phyloP scores from a whole-genome alignment of 2,329 filamentous ascomycete genomes.

The Claviceps purpurea region DNA sequence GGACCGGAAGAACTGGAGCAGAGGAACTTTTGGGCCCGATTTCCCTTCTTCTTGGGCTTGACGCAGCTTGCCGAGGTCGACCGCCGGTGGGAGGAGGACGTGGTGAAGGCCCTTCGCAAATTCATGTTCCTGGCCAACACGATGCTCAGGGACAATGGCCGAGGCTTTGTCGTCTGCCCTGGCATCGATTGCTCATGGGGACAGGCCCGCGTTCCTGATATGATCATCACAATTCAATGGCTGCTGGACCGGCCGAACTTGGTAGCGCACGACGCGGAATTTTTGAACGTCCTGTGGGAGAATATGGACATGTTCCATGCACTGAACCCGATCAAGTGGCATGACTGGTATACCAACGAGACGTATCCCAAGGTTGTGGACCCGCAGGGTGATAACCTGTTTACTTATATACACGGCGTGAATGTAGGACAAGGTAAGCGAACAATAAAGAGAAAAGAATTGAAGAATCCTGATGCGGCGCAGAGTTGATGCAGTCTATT shows the following conservation, averaged over 20 bases:
- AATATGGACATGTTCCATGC: conserved; percentile 26
- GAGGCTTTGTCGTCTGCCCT: conserved; percentile 32
- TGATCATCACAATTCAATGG: conserved; percentile 27
- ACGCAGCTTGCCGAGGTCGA: conserved; percentile 21
- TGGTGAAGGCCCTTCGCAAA: conserved; percentile 9
- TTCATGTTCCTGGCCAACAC: conserved; percentile 31
- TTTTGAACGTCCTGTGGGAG: conserved; percentile 21
- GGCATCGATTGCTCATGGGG: conserved; percentile 23
- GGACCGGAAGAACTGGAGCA: conserved; percentile 19
- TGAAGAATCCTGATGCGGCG: background rate
- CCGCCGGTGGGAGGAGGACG: conserved; percentile 9
- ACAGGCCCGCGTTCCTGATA: conserved; percentile 23
- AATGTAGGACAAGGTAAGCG: conserved; percentile 28
- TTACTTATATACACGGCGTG: conserved; percentile 26
- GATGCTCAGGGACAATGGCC: conserved; percentile 41
- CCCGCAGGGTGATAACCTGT: conserved; percentile 8
- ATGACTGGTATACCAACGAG: conserved; percentile 14
- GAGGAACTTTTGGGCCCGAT: conserved; percentile 19
- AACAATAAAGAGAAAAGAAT: background rate
- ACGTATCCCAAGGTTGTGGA: conserved; percentile 11
- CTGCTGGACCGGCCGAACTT: conserved; percentile 17
- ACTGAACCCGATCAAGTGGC: conserved; percentile 17
- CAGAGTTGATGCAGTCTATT: background rate
- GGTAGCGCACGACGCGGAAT: background rate
- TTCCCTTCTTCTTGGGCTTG: conserved; percentile 19